Percentiles rank a stretch among this genome's conserved stretches.
phyloP scores from a whole-genome alignment of 2,329 filamentous ascomycete genomes.

The Plenodomus lindquistii region DNA sequence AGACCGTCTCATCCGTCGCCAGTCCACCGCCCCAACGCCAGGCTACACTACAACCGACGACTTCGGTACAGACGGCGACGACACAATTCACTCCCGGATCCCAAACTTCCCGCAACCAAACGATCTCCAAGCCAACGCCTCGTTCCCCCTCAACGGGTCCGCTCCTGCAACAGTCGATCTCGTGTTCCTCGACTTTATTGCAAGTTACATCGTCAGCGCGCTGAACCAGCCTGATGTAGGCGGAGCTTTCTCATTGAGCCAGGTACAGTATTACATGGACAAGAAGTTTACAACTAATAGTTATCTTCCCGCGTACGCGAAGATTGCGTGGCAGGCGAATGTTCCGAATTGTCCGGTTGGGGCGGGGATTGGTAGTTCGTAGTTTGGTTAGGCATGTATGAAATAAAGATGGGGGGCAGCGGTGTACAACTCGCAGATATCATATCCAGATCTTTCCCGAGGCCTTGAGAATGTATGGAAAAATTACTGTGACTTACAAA shows the following conservation, averaged over 20 bases:
- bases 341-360: constrained; percentile 48
- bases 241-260: constrained; percentile 28
- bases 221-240: constrained; percentile 40
- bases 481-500: too few relatives aligned
- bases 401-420: background rate
- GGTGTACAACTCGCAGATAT: too few relatives aligned
- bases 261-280: constrained; percentile 46
- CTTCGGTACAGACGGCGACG: constrained; percentile 61
- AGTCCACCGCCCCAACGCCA: constrained; percentile 47
- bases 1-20: constrained; percentile 55
- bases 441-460: too few relatives aligned
- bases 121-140: constrained; percentile 56
- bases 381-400: background rate
- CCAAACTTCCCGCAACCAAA: constrained; percentile 54
- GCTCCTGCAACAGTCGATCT: constrained; percentile 55
- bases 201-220: constrained; percentile 40
- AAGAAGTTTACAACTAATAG: constrained; percentile 49
- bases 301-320: constrained; percentile 48
- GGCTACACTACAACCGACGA: constrained; percentile 62
- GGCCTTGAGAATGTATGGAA: too few relatives aligned
- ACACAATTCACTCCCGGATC: constrained; percentile 57
- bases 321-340: constrained; percentile 47
- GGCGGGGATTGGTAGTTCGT: constrained; percentile 30
- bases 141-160: constrained; percentile 51
- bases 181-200: constrained; percentile 58